A percentile compares a stretch with the other conserved stretches of the same genome.
These are phyloP conservation scores for Rhamnella rubrinervis DNA, from an alignment of 331 rosid genomes.

Conservation along the genomic window DNA sequence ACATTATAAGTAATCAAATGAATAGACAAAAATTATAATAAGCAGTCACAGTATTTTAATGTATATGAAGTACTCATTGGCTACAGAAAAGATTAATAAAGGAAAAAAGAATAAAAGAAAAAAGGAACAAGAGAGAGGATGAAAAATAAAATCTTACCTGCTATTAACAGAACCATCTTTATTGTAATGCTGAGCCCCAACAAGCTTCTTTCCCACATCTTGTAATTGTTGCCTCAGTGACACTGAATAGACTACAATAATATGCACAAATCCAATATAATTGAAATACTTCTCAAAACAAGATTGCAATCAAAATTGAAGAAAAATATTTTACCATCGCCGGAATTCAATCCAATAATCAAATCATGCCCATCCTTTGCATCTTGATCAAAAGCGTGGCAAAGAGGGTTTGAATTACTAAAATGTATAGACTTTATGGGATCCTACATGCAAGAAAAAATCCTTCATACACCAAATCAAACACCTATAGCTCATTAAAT, in stretches of 20 bases:
- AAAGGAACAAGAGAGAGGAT: background rate
- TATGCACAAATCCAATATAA: constrained; percentile 34
- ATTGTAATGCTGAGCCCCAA: constrained; percentile 91
- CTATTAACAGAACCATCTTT: constrained; percentile 90
- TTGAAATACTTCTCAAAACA: constrained; percentile 23
- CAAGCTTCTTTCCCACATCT: constrained; percentile 97
- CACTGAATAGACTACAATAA: constrained; percentile 84
- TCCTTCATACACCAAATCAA: constrained; percentile 29
- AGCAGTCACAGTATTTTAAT: too few relatives aligned
- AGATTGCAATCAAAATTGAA: constrained; percentile 14
- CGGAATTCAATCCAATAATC: constrained; percentile 80
- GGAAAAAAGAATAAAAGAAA: too few relatives aligned
- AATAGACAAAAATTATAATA: too few relatives aligned
- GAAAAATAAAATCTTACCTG: constrained; percentile 55
- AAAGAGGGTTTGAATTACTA: constrained; percentile 82
- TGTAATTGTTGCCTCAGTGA: constrained; percentile 98
- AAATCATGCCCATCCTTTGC: constrained; percentile 97
- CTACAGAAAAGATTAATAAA: too few relatives aligned
- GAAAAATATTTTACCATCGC: constrained; percentile 66
- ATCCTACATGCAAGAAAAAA: constrained; percentile 65
- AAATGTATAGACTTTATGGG: constrained; percentile 96
- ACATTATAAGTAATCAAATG: too few relatives aligned
- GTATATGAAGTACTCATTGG: too few relatives aligned
- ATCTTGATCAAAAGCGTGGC: constrained; percentile 91
- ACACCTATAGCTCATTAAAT: constrained; percentile 20